Evolutionary conservation across 768 basidiomycete species (phyloP).

Genomic region (Pleurotus giganteus): DNA sequence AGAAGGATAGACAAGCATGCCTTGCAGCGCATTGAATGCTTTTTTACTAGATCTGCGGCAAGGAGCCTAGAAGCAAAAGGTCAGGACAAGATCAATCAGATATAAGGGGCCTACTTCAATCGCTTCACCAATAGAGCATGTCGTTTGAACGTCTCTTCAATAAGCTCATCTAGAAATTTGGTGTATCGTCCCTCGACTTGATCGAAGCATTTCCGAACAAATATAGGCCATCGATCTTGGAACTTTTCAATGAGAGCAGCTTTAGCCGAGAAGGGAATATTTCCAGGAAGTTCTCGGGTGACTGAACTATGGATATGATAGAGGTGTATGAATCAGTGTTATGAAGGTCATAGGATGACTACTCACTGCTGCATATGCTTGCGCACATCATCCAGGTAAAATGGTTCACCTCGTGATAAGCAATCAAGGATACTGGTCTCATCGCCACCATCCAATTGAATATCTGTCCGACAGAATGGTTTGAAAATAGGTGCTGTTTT

Average conservation of each 20-base stretch:
- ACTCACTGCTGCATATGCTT: slow-evolving; percentile 29
- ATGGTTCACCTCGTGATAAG: slow-evolving; percentile 14
- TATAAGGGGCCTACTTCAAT: slow-evolving; percentile 33
- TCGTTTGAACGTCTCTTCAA: slow-evolving; percentile 36
- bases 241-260: slow-evolving; percentile 28
- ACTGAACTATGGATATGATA: slow-evolving; percentile 25
- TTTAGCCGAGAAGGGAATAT: slow-evolving; percentile 36
- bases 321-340: not conserved
- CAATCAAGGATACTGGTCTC: slow-evolving; percentile 14
- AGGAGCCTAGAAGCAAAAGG: slow-evolving; percentile 13
- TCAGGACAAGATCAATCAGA: not conserved
- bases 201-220: slow-evolving; percentile 22
- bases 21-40: slow-evolving; percentile 19
- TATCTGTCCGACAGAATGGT: slow-evolving; percentile 20
- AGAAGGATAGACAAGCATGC: slow-evolving; percentile 27
- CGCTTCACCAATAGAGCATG: slow-evolving; percentile 32
- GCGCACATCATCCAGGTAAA: slow-evolving; percentile 31
- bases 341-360: not conserved
- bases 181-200: slow-evolving; percentile 25
- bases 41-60: slow-evolving; percentile 19
- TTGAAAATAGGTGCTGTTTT: slow-evolving; percentile 35
- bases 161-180: slow-evolving; percentile 24
- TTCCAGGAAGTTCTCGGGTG: slow-evolving; percentile 35
- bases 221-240: slow-evolving; percentile 28
- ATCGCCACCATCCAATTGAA: slow-evolving; percentile 12